Percentiles rank a stretch among this genome's conserved stretches.
Evolutionary conservation across 768 basidiomycete genomes (phyloP).

Genomic region (Naganishia vaughanmartiniae): DNA sequence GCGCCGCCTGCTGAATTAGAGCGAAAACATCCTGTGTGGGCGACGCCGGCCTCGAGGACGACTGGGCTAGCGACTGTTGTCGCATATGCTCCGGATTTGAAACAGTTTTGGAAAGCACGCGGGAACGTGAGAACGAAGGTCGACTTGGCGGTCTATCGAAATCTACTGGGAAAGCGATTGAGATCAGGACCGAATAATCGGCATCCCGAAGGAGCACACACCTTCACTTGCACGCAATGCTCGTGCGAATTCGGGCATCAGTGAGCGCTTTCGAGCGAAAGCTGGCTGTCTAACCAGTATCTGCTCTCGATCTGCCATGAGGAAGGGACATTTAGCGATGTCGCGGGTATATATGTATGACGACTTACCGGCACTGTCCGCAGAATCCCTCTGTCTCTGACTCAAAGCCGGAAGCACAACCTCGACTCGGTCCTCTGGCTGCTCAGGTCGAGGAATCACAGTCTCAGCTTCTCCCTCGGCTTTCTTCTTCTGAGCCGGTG

Average conservation of each 20-base stretch:
- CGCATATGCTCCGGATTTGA: neutral
- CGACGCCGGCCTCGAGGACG: neutral
- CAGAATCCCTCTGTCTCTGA: neutral
- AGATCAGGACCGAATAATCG: neutral
- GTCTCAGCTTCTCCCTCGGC: neutral
- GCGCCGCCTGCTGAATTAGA: neutral
- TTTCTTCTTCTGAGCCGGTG: neutral
- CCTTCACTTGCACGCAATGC: neutral
- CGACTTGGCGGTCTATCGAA: neutral
- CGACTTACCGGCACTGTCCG: neutral
- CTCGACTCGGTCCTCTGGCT: conserved; percentile 16
- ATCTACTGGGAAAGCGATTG: neutral
- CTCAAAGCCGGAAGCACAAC: neutral
- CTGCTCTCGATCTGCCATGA: neutral
- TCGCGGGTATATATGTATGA: neutral
- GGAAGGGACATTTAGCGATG: neutral
- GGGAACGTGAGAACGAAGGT: neutral
- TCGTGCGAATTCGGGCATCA: conserved; percentile 1
- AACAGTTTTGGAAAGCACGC: neutral
- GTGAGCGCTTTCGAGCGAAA: neutral
- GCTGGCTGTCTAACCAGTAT: neutral
- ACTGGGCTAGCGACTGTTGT: neutral
- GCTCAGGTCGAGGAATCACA: neutral
- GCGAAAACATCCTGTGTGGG: neutral
- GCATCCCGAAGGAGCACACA: neutral